Conservation (phyloP, 192 early-diverging fungal species). For the Gryganskiella cystojenkinii region DNA sequence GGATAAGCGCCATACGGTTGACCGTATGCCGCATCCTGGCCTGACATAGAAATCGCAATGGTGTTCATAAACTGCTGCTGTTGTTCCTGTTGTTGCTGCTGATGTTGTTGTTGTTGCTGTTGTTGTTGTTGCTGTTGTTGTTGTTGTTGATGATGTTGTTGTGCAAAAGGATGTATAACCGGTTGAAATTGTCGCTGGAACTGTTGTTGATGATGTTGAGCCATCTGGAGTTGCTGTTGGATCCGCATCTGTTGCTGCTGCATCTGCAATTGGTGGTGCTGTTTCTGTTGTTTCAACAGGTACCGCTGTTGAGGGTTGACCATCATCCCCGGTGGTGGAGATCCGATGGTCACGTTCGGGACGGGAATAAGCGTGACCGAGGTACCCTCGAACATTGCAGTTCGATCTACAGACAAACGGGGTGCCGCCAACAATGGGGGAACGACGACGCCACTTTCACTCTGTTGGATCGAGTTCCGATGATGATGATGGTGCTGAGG, state of each 20-base stretch:
- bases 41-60: background rate
- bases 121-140: constrained; percentile 20
- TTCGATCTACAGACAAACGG: too few species aligned
- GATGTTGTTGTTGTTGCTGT: background rate
- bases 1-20: background rate
- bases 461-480: constrained; percentile 13
- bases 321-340: background rate
- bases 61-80: constrained; percentile 28
- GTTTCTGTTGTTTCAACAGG: constrained; percentile 5
- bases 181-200: constrained; percentile 1
- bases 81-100: constrained; percentile 2
- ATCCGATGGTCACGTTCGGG: background rate
- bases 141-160: constrained; percentile 3
- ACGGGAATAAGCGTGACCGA: too few species aligned
- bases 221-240: constrained; percentile 10
- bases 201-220: constrained; percentile 21
- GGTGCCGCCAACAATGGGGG: too few species aligned
- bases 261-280: constrained; percentile 16
- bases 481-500: constrained; percentile 3
- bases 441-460: background rate
- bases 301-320: constrained; percentile 8
- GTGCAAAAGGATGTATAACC: background rate
- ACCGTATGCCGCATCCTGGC: too few species aligned
- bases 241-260: constrained; percentile 7
- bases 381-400: too few species aligned